Conservation (phyloP, 2,329 filamentous ascomycete species). For the Aspergillus quadrilineatus region DNA sequence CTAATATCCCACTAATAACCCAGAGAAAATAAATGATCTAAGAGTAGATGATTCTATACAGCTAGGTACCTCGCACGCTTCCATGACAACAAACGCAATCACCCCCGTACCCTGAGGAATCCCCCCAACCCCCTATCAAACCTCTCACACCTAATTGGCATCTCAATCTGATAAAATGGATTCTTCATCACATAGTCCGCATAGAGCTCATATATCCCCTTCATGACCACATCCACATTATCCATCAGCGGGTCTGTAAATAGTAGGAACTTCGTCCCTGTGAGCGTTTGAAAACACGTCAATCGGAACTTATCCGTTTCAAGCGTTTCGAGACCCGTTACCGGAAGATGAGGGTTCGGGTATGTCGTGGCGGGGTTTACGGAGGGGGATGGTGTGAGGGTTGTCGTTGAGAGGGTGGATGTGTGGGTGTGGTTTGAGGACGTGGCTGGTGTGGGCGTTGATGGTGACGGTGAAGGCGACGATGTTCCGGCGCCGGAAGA, state of each 20-base stretch:
- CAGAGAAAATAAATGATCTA: too few species aligned
- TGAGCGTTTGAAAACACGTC: constrained; percentile 93
- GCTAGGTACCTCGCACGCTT: too few species aligned
- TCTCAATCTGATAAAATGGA: constrained; percentile 96
- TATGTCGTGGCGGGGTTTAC: constrained; percentile 29
- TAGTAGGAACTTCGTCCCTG: constrained; percentile 90
- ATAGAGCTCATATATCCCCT: constrained; percentile 90
- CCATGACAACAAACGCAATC: constrained; percentile 3
- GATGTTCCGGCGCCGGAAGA: background rate
- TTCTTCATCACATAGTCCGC: constrained; percentile 99
- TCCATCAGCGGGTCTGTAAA: constrained; percentile 87
- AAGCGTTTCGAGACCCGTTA: constrained; percentile 79
- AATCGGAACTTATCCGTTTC: constrained; percentile 93
- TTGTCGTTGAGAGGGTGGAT: constrained; percentile 18
- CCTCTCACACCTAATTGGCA: constrained; percentile 92
- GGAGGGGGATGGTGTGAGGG: constrained; percentile 22
- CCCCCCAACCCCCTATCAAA: constrained; percentile 84
- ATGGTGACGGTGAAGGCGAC: background rate
- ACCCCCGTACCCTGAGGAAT: constrained; percentile 65
- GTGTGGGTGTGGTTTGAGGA: background rate
- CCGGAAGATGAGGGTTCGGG: constrained; percentile 33
- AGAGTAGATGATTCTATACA: too few species aligned
- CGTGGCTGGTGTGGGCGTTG: background rate
- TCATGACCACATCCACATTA: constrained; percentile 80
- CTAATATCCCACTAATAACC: too few species aligned